Evolutionary conservation across 768 basidiomycete species (phyloP), one percentile per base, ranked within the genome.

Genomic region (Nidula microcarpa): DNA sequence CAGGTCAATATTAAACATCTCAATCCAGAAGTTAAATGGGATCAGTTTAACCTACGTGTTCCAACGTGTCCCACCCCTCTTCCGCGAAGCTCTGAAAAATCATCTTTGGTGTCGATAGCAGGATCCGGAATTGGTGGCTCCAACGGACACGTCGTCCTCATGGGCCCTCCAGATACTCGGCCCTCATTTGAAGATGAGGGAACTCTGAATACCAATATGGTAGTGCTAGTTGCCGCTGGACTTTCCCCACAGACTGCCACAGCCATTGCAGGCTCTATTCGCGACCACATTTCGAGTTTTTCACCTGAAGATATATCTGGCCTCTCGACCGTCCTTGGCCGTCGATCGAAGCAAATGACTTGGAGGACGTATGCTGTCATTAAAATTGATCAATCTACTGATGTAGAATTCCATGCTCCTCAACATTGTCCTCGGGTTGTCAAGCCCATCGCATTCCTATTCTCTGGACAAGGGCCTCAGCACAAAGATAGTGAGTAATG

Each of bases 101-200:
- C 63, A 30, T 60, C 68, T 13, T 60, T 77, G 32, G 67, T 76
- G n/a, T 71, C 77, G 0, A 68, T 79, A 49, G 63, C 70, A 1
- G 71, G 75, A 51, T 75, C 70, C n/a, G 77, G 77, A 2, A 76
- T 79, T 41, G 74, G 75, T 16, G 77, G 77, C 6, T 65, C 69
- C 2, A 76, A 75, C 51, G 77, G 72, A 0, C 75, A 77, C 50
- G 66, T 62, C n/a, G 66, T 79, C 18, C 44, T 77, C 7, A 68
- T 76, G 57, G 64, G 63, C 11, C 66, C 72, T 9, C 68, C 72
- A 14, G n/a, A n/a, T n/a, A n/a, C n/a, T n/a, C n/a, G n/a, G n/a
- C n/a, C n/a, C n/a, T n/a, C n/a, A n/a, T n/a, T n/a, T n/a, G n/a
- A n/a, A n/a, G n/a, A n/a, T n/a, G n/a, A n/a, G n/a, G n/a, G n/a